A percentile compares a stretch with the other conserved stretches of the same genome.
These are phyloP conservation scores for Coemansia brasiliensis DNA, from an alignment of 192 early-diverging fungal genomes.

Conservation along the genomic window DNA sequence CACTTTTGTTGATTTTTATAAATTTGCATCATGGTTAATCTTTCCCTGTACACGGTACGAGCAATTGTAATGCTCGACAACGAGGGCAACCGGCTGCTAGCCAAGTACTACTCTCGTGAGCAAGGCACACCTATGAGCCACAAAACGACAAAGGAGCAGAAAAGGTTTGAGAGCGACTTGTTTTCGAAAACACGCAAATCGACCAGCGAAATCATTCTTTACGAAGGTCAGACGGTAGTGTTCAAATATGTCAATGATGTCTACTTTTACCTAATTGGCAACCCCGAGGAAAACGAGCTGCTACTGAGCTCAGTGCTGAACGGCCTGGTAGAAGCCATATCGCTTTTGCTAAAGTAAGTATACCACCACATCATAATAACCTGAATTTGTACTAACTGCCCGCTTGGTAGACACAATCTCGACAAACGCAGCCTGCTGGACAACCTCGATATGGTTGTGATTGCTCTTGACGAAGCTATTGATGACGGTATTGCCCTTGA, in stretches of 20 bases:
- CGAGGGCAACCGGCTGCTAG: slow-evolving; percentile 87
- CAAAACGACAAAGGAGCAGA: slow-evolving; percentile 75
- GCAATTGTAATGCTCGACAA: slow-evolving; percentile 89
- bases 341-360: slow-evolving; percentile 75
- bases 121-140: slow-evolving; percentile 14
- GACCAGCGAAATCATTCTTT: slow-evolving; percentile 86
- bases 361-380: too few species aligned
- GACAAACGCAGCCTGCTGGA: slow-evolving; percentile 90
- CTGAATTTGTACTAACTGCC: neutral
- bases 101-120: slow-evolving; percentile 82
- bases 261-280: slow-evolving; percentile 89
- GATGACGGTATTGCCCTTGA: slow-evolving; percentile 87
- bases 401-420: slow-evolving; percentile 67
- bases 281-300: slow-evolving; percentile 91
- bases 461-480: slow-evolving; percentile 91
- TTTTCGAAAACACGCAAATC: slow-evolving; percentile 88
- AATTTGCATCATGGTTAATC: slow-evolving; percentile 65
- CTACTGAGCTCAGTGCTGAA: slow-evolving; percentile 77
- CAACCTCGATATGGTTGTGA: slow-evolving; percentile 86
- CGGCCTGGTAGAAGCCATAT: slow-evolving; percentile 82
- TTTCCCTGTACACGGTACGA: slow-evolving; percentile 83
- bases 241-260: slow-evolving; percentile 85
- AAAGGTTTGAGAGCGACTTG: slow-evolving; percentile 86
- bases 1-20: slow-evolving; percentile 70
- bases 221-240: slow-evolving; percentile 88